Evolutionary conservation across 2,329 filamentous ascomycete species (phyloP), one percentile per base, ranked within the genome.

Genomic region (Chalaropsis ovoidea): DNA sequence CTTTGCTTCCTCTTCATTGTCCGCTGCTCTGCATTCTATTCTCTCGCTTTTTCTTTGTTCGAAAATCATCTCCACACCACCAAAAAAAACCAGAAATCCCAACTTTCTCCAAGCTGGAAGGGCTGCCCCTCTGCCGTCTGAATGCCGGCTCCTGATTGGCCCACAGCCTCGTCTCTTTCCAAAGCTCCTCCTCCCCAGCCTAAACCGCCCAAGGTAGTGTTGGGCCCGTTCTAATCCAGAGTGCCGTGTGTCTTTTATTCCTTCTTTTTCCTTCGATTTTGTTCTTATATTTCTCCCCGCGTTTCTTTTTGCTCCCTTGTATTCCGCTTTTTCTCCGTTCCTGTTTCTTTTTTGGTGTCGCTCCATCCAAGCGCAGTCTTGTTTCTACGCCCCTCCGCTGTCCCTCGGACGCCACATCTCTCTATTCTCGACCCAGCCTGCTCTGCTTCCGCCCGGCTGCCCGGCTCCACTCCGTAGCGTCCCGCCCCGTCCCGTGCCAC

Each of bases 251-350:
- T 19, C 27, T 56, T 39, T n/a, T 42, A 17, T 47, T 62, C 11
- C 19, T 47, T 62, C 61, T 62, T 47, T 47, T 35, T 43, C 61
- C 22, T 62, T 47, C 61, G 41, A 27, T 62, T 62, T 62, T 43
- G 27, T 17, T 62, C 41, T 43, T 27, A 31, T 17, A 27, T 35
- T 56, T 17, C 15, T 17, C 52, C 52, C 24, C 24, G 15, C 52
- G 52, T 56, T 56, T 56, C 52, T 11, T 31, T 31, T 17, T 17
- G 22, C 27, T 31, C 52, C 15, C 27, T 56, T 56, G 22, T 56
- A 31, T 15, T 56, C 22, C 52, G 27, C 22, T 11, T 35, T 24
- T 31, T 15, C 22, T 56, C 10, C 52, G 11, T 56, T 15, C 22
- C 45, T 10, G n/a, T 10, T 11, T 10, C 19, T 22, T 49, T 49